Conservation (phyloP, 352 stramenopile genomes). For the Ophiocytium majus region DNA sequence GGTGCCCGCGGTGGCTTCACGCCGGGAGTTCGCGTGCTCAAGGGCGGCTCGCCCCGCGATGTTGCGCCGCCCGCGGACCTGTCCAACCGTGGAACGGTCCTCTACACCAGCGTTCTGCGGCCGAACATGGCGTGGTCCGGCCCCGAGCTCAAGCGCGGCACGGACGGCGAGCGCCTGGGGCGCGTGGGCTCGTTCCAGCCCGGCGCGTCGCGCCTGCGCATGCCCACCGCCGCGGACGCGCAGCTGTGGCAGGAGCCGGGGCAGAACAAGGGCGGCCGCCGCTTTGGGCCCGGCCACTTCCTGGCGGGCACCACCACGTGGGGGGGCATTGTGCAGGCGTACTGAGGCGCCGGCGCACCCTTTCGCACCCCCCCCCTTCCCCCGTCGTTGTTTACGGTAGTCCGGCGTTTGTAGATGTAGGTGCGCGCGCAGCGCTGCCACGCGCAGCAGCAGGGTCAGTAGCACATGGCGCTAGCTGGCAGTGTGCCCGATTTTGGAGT, state of each 20-base stretch:
- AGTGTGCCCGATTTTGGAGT: too few species aligned
- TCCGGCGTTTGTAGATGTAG: too few species aligned
- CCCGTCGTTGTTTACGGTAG: too few species aligned
- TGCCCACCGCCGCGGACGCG: slow-evolving; percentile 1
- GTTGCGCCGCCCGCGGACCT: background rate
- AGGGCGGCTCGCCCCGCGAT: slow-evolving; percentile 24
- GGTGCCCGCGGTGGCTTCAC: slow-evolving; percentile 39
- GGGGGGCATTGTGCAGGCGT: slow-evolving; percentile 31
- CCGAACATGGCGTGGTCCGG: background rate
- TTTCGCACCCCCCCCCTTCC: too few species aligned
- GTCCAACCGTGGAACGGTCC: background rate
- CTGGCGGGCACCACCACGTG: slow-evolving; percentile 35
- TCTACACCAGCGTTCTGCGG: background rate
- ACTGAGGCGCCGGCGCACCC: too few species aligned
- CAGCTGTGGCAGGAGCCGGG: slow-evolving; percentile 31
- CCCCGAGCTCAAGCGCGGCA: background rate
- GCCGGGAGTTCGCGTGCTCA: slow-evolving; percentile 11
- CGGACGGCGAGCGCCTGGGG: background rate
- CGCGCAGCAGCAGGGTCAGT: too few species aligned
- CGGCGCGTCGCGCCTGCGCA: slow-evolving; percentile 14
- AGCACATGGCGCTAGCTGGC: too few species aligned
- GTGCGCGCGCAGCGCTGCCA: too few species aligned
- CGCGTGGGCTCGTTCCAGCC: background rate
- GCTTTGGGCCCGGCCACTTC: slow-evolving; percentile 35
- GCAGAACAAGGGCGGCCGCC: slow-evolving; percentile 42